phyloP scores from a whole-genome alignment of 2,329 filamentous ascomycete genomes.

The Geosmithia flava region DNA sequence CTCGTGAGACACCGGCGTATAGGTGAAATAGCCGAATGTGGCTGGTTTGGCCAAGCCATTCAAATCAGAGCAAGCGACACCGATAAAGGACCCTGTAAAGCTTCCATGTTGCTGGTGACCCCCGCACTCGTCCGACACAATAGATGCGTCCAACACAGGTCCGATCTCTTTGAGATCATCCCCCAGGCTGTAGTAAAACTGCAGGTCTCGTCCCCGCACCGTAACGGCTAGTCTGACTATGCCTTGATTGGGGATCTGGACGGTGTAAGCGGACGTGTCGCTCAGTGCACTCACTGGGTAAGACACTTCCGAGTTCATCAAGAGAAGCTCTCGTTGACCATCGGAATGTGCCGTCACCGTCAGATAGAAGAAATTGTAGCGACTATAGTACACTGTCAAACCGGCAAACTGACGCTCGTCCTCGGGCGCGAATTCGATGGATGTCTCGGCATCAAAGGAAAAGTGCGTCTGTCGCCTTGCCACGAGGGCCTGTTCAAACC shows the following conservation, averaged over 20 bases:
- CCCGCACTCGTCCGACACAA: slow-evolving; percentile 50
- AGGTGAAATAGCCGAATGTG: slow-evolving; percentile 38
- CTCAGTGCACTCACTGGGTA: slow-evolving; percentile 38
- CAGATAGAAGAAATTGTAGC: slow-evolving; percentile 54
- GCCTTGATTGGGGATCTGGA: slow-evolving; percentile 38
- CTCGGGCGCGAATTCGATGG: slow-evolving; percentile 36
- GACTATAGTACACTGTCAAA: slow-evolving; percentile 48
- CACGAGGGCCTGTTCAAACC: slow-evolving; percentile 46
- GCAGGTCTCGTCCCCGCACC: slow-evolving; percentile 37
- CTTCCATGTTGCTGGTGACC: slow-evolving; percentile 48
- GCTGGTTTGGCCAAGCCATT: slow-evolving; percentile 36
- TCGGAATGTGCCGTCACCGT: slow-evolving; percentile 43
- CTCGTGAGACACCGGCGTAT: slow-evolving; percentile 31
- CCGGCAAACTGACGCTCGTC: slow-evolving; percentile 52
- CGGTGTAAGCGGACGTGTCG: slow-evolving; percentile 25
- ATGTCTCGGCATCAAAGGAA: slow-evolving; percentile 47
- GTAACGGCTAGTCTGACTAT: slow-evolving; percentile 38
- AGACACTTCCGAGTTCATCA: slow-evolving; percentile 43
- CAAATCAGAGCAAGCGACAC: slow-evolving; percentile 41
- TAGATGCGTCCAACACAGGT: slow-evolving; percentile 43
- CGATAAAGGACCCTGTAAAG: slow-evolving; percentile 50
- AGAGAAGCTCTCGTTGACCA: slow-evolving; percentile 43
- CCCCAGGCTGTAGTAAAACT: slow-evolving; percentile 43
- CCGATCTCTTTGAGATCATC: slow-evolving; percentile 33
- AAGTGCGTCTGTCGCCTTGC: slow-evolving; percentile 45